Evolutionary conservation across 768 basidiomycete species (phyloP).

Genomic region (Podaxis mareebaensis): DNA sequence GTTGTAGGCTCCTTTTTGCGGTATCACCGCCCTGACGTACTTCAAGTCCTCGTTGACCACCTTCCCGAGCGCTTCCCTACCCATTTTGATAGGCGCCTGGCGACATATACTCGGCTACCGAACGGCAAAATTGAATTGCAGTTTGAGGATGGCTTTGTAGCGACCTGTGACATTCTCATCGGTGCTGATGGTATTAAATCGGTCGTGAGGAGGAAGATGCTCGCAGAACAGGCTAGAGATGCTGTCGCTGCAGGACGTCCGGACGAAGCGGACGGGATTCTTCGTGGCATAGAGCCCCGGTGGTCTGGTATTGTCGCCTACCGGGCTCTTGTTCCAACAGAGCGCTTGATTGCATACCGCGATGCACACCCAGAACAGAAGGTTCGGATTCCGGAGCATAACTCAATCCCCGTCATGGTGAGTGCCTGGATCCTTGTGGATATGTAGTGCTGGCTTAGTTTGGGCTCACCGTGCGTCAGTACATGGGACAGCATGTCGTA

Average conservation of each 20-base stretch:
- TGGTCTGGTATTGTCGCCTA: conserved; percentile 45
- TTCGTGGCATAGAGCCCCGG: conserved; percentile 25
- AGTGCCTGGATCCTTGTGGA: conserved; percentile 7
- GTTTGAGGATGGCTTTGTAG: conserved; percentile 49
- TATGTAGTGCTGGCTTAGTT: not conserved
- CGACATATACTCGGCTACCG: conserved; percentile 35
- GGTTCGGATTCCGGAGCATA: conserved; percentile 24
- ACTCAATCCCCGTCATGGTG: conserved; percentile 29
- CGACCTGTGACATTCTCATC: conserved; percentile 51
- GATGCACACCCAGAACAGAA: conserved; percentile 28
- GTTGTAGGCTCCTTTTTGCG: conserved; percentile 24
- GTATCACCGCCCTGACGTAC: conserved; percentile 55
- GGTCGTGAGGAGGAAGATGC: conserved; percentile 27
- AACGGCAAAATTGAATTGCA: conserved; percentile 25
- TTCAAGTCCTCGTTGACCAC: conserved; percentile 44
- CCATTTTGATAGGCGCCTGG: conserved; percentile 43
- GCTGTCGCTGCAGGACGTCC: conserved; percentile 15
- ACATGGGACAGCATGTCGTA: conserved; percentile 33
- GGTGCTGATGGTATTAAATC: conserved; percentile 41
- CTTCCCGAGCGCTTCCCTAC: conserved; percentile 36
- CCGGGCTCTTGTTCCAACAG: conserved; percentile 31
- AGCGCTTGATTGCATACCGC: conserved; percentile 23
- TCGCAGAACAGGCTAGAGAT: conserved; percentile 22
- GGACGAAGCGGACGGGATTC: conserved; percentile 18
- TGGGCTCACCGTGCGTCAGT: conserved; percentile 20